These are phyloP conservation scores for Chaetomiaceae sp. DNA, from an alignment of 2,329 filamentous ascomycete species.

Conservation along the genomic window DNA sequence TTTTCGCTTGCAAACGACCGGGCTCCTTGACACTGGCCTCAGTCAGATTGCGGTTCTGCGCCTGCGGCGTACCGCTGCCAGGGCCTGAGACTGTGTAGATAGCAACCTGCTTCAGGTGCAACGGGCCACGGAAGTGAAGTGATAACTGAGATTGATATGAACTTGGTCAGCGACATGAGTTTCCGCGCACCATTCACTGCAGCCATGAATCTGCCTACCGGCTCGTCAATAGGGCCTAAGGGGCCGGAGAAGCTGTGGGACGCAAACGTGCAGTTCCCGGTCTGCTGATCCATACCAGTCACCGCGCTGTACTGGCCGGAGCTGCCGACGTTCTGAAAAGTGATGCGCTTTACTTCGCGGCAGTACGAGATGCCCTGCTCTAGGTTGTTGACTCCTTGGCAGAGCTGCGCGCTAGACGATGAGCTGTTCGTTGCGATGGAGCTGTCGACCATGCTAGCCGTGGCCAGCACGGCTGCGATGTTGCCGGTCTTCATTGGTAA, in stretches of 20 bases:
- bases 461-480: constrained; percentile 24
- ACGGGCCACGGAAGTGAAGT: constrained; percentile 64
- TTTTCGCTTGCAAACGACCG: too few relatives aligned
- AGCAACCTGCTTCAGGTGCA: constrained; percentile 61
- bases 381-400: constrained; percentile 26
- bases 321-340: constrained; percentile 57
- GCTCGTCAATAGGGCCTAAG: constrained; percentile 62
- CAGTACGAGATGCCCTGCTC: constrained; percentile 60
- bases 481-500: neutral
- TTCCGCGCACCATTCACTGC: neutral
- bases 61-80: neutral
- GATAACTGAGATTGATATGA: constrained; percentile 48
- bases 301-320: constrained; percentile 60
- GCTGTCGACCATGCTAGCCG: constrained; percentile 23
- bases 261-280: constrained; percentile 48
- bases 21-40: neutral
- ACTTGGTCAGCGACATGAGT: neutral
- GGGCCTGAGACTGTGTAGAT: constrained; percentile 53
- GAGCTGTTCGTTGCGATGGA: neutral
- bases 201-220: constrained; percentile 45
- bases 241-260: constrained; percentile 51
- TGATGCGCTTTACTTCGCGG: constrained; percentile 55
- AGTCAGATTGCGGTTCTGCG: neutral
- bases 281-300: constrained; percentile 48
- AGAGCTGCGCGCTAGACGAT: constrained; percentile 26